phyloP scores from a whole-genome alignment of 2,329 filamentous ascomycete genomes.

The Talaromyces sp. region DNA sequence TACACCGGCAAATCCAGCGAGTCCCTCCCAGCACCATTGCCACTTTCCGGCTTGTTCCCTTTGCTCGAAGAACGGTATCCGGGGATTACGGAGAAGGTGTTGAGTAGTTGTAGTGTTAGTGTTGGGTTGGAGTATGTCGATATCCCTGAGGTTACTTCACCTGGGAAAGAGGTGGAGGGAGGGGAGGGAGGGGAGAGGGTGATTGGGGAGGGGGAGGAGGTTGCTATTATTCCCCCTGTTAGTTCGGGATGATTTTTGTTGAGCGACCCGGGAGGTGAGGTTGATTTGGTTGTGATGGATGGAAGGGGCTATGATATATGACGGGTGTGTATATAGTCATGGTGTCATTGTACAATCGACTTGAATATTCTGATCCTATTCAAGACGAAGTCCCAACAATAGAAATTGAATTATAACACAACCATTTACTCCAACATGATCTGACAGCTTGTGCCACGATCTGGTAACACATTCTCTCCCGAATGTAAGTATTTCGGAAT shows the following conservation, averaged over 20 bases:
- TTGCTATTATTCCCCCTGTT: slow-evolving; percentile 50
- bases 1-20: slow-evolving; percentile 44
- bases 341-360: not conserved
- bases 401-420: not conserved
- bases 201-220: slow-evolving; percentile 43
- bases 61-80: slow-evolving; percentile 43
- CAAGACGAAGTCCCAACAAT: not conserved
- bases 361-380: not conserved
- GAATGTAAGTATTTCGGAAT: not conserved
- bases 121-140: slow-evolving; percentile 48
- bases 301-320: not conserved
- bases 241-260: slow-evolving; percentile 45
- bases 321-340: not conserved
- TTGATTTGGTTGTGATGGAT: not conserved
- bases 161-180: slow-evolving; percentile 21
- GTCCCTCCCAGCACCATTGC: slow-evolving; percentile 41
- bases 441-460: not conserved
- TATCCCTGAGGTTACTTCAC: slow-evolving; percentile 23
- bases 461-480: not conserved
- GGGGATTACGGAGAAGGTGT: slow-evolving; percentile 40
- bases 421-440: not conserved
- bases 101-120: slow-evolving; percentile 44
- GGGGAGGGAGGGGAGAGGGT: slow-evolving; percentile 25
- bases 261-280: too few relatives aligned
- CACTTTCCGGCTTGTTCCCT: slow-evolving; percentile 38